Evolutionary conservation across 768 basidiomycete species (phyloP), one percentile per base, ranked within the genome.

Genomic region (Xerocomus brunneocitrinus): DNA sequence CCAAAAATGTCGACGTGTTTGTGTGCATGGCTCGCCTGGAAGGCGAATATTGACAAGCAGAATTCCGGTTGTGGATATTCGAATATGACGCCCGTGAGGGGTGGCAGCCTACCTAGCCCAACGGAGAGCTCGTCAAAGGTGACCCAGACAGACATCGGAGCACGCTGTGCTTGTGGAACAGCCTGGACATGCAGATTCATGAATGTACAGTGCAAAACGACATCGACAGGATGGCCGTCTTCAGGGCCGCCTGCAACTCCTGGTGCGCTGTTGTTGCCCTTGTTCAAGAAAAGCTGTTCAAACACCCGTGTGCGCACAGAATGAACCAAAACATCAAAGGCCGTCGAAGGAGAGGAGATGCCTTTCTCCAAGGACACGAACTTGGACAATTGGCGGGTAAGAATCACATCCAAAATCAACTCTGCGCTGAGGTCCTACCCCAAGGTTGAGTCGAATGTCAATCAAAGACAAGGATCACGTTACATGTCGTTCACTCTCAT

Each of bases 401-500:
- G 70, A 46, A 85, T 61, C 6, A 49, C 61, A 42, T 77, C 77
- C 41, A 79, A 61, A 14, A 58, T 61, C 16, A 77, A 53, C 45
- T 78, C 76, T 5, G 73, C 66, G 34, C 71, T 72, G 42, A 71
- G 48, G 49, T 58, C 62, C 74, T 77, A 55, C 2, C 10, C n/a
- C 35, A 55, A 49, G 5, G 30, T 53, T 64, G 38, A 64, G 50
- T 39, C 14, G 22, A 16, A 10, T 34, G 16, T 40, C 30, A 43
- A 54, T 35, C 13, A 27, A 31, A 27, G 12, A 50, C 8, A 42
- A 49, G 24, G 8, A 47, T 13, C 43, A 58, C 76, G 10, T 63
- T 64, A 86, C 85, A 62, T 70, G 71, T 27, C 60, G 65, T 50
- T 70, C 69, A 36, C 79, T 55, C 43, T 83, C 84, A 40, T 77